A percentile compares a stretch with the other conserved stretches of the same genome.
phyloP scores from a whole-genome alignment of 305 asterid genomes.

The Fraxinus sp. region DNA sequence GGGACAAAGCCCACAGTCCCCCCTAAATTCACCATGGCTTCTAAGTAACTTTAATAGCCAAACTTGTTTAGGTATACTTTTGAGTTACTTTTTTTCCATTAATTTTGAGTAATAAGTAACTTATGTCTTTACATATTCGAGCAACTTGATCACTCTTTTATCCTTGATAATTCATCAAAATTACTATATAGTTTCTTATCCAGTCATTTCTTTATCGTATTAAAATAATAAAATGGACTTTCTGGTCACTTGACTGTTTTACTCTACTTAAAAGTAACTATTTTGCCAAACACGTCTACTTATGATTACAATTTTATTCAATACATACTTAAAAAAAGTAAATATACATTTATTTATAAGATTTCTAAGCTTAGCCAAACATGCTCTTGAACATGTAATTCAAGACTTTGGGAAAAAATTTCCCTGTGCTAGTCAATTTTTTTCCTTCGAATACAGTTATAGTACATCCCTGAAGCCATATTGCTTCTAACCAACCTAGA shows the following conservation, averaged over 20 bases:
- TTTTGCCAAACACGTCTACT: neutral
- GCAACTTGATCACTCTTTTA: neutral
- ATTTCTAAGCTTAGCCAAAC: neutral
- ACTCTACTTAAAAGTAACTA: neutral
- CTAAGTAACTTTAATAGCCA: neutral
- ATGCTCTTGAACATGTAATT: neutral
- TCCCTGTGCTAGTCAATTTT: neutral
- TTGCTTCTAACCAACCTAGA: constrained; percentile 3
- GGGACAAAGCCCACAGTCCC: neutral
- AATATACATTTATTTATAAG: neutral
- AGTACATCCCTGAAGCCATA: neutral
- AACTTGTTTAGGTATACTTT: neutral
- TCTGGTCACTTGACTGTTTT: neutral
- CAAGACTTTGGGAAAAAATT: neutral
- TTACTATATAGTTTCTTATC: neutral
- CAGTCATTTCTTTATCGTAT: neutral
- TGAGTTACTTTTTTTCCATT: neutral
- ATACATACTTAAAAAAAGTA: neutral
- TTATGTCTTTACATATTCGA: neutral
- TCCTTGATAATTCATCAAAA: neutral
- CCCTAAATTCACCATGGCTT: neutral
- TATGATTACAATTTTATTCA: neutral
- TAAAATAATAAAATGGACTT: neutral
- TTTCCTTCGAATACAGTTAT: neutral
- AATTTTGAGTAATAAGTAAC: neutral